Conservation (phyloP, 805 yeast genomes). For the Monosporozyma siamensis region DNA sequence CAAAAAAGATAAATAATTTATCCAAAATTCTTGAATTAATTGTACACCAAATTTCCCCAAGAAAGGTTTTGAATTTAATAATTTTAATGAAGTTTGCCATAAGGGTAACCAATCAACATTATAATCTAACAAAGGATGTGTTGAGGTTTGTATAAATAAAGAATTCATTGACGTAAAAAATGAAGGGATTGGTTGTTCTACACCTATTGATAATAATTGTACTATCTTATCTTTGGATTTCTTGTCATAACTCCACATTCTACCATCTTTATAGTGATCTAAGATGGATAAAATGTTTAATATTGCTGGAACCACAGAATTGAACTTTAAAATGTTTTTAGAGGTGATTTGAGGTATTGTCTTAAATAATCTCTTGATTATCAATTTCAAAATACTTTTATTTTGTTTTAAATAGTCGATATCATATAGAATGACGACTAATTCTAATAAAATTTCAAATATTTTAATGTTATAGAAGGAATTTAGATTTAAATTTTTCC, state of each 20-base stretch:
- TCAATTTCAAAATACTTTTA: slow-evolving; percentile 27
- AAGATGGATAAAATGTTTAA: slow-evolving; percentile 39
- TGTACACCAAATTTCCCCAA: slow-evolving; percentile 27
- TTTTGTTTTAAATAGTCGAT: slow-evolving; percentile 11
- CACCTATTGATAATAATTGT: slow-evolving; percentile 43
- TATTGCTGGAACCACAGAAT: slow-evolving; percentile 40
- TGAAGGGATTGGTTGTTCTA: slow-evolving; percentile 41
- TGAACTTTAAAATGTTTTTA: slow-evolving; percentile 35
- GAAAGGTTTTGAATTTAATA: slow-evolving; percentile 24
- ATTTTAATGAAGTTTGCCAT: slow-evolving; percentile 22
- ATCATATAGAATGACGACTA: slow-evolving; percentile 29
- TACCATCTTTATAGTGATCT: slow-evolving; percentile 36
- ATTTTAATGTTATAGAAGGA: slow-evolving; percentile 34
- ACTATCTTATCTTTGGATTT: slow-evolving; percentile 36
- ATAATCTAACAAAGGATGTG: slow-evolving; percentile 14
- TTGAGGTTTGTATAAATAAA: slow-evolving; percentile 14
- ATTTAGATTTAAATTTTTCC: slow-evolving; percentile 34
- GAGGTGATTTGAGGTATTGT: slow-evolving; percentile 27
- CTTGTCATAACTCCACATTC: slow-evolving; percentile 49
- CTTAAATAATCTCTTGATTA: slow-evolving; percentile 28
- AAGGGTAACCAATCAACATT: slow-evolving; percentile 20
- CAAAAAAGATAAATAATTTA: slow-evolving; percentile 18
- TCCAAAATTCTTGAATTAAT: slow-evolving; percentile 28
- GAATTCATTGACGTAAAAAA: slow-evolving; percentile 34
- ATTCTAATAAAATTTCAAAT: slow-evolving; percentile 34